Conservation (phyloP, 352 stramenopile species). For the Globisporangium cystogenes region DNA sequence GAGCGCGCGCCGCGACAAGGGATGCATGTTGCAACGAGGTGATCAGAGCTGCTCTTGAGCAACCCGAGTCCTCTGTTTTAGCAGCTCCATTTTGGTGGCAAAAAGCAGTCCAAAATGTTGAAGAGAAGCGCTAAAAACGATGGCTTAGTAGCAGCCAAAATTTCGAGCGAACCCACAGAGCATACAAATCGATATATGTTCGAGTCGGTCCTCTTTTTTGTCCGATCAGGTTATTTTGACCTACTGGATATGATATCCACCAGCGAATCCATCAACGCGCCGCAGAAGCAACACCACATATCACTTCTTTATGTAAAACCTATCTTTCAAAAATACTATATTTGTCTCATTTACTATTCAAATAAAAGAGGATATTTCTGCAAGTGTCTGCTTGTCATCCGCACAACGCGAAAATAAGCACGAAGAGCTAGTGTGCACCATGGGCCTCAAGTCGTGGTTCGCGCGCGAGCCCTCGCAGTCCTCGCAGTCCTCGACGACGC, state of each 20-base stretch:
- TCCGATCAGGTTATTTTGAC: background rate
- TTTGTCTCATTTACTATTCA: no score
- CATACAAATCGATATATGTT: background rate
- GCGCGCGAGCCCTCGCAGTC: no score
- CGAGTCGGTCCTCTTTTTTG: background rate
- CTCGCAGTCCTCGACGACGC: slow-evolving; percentile 25
- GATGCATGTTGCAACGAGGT: no score
- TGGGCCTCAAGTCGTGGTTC: slow-evolving; percentile 66
- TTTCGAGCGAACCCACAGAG: background rate
- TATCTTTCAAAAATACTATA: no score
- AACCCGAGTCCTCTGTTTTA: background rate
- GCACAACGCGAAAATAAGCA: background rate
- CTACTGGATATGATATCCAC: background rate
- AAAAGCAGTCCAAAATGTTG: background rate
- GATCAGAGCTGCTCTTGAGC: no score
- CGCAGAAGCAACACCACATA: no score
- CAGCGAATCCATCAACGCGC: no score
- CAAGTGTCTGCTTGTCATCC: background rate
- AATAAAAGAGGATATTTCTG: no score
- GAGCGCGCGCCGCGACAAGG: no score
- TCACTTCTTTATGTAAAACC: background rate
- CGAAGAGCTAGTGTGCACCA: slow-evolving; percentile 12
- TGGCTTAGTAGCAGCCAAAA: background rate
- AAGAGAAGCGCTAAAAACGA: background rate
- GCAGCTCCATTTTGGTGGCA: background rate